These are phyloP conservation scores for Sporormia fimetaria DNA, from an alignment of 495 filamentous ascomycete species.

Conservation along the genomic window DNA sequence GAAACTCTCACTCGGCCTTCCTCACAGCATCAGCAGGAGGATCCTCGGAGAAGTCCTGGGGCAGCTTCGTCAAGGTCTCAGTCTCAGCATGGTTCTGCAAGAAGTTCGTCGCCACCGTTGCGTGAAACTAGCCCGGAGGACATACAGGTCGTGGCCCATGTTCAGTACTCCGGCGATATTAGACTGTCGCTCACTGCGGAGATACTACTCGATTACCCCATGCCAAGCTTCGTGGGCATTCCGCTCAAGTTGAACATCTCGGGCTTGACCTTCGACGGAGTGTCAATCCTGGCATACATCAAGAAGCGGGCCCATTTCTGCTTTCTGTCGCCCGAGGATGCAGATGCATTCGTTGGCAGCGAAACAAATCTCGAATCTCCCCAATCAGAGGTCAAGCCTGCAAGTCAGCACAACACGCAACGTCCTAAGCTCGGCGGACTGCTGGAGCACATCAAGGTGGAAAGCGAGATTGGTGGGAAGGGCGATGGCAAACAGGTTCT, in stretches of 20 bases:
- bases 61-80: conserved; percentile 10
- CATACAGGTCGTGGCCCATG: conserved; percentile 80
- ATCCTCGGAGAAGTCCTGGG: conserved; percentile 8
- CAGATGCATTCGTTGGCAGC: conserved; percentile 42
- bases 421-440: conserved; percentile 55
- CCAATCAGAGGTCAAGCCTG: conserved; percentile 24
- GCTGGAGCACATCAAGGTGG: conserved; percentile 83
- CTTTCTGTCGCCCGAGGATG: conserved; percentile 82
- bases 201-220: conserved; percentile 92
- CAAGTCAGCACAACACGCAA: conserved; percentile 13
- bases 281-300: conserved; percentile 84
- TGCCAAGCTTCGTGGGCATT: conserved; percentile 90
- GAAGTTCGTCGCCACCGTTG: conserved; percentile 26
- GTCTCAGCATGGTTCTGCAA: conserved; percentile 9
- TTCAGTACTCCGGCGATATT: conserved; percentile 75
- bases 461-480: conserved; percentile 90
- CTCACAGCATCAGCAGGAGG: conserved; percentile 27
- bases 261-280: conserved; percentile 85
- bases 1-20: conserved; percentile 29
- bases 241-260: conserved; percentile 88
- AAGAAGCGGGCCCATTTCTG: conserved; percentile 77
- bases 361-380: conserved; percentile 37
- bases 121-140: conserved; percentile 41
- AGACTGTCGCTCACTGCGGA: conserved; percentile 81
- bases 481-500: conserved; percentile 85